phyloP scores from a whole-genome alignment of 495 filamentous ascomycete species.

The Penicillium crystallinum region DNA sequence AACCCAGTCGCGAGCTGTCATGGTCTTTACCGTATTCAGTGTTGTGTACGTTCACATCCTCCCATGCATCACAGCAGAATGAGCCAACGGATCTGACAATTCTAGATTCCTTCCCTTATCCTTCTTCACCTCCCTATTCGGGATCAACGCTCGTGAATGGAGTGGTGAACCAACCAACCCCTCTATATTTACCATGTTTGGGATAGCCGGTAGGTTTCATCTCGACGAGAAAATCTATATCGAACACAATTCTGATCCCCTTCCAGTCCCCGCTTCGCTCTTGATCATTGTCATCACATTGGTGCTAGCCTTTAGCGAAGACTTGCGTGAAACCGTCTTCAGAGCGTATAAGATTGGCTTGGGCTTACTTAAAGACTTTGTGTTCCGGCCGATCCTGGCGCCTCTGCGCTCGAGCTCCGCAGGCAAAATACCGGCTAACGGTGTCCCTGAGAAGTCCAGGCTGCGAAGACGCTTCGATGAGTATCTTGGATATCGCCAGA shows the following conservation, averaged over 20 bases:
- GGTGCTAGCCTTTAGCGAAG: conserved; percentile 40
- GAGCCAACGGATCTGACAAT: conserved; percentile 22
- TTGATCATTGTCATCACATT: conserved; percentile 41
- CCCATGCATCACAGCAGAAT: conserved; percentile 21
- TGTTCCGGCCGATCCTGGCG: conserved; percentile 14
- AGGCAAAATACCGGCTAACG: conserved; percentile 8
- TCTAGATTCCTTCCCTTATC: conserved; percentile 54
- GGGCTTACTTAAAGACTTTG: conserved; percentile 24
- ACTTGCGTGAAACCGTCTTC: conserved; percentile 25
- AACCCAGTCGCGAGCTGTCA: conserved; percentile 57
- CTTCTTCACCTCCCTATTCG: conserved; percentile 64
- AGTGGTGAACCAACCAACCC: conserved; percentile 36
- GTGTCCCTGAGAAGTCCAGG: conserved; percentile 17
- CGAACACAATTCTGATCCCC: conserved; percentile 6
- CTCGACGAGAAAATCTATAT: too few relatives aligned
- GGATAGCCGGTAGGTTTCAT: conserved; percentile 26
- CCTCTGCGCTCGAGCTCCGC: conserved; percentile 12
- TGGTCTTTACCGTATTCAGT: conserved; percentile 67
- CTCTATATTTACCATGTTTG: conserved; percentile 29
- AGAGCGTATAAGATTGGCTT: conserved; percentile 23
- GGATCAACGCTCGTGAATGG: conserved; percentile 63
- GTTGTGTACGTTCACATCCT: conserved; percentile 51
- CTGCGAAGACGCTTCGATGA: conserved; percentile 23
- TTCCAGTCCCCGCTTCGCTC: conserved; percentile 32
- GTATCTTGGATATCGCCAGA: conserved; percentile 25